Percentiles rank a stretch among this genome's conserved stretches.
Evolutionary conservation across 495 filamentous ascomycete species (phyloP).

Genomic region (Hypoxylon intermedium): DNA sequence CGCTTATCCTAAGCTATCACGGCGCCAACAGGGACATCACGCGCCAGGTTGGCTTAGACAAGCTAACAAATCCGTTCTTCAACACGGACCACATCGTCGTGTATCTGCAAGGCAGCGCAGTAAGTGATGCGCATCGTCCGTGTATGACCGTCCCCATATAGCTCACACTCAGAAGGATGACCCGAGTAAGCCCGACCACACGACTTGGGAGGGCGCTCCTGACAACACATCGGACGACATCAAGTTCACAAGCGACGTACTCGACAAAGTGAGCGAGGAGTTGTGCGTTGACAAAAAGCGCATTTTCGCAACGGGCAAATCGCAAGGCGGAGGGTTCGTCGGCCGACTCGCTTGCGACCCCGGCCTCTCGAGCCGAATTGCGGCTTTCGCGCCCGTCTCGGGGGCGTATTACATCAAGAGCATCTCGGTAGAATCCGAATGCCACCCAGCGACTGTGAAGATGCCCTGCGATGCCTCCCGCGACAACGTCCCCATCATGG

Average conservation of each 20-base stretch:
- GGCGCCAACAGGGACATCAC: conserved; percentile 46
- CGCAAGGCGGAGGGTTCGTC: conserved; percentile 66
- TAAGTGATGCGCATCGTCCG: conserved; percentile 28
- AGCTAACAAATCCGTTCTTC: conserved; percentile 53
- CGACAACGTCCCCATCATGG: conserved; percentile 51
- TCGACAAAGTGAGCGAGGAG: conserved; percentile 49
- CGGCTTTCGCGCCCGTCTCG: conserved; percentile 57
- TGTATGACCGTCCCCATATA: conserved; percentile 44
- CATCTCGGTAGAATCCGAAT: conserved; percentile 23
- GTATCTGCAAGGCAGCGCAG: conserved; percentile 57
- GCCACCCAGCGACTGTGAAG: conserved; percentile 29
- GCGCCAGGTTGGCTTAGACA: conserved; percentile 48
- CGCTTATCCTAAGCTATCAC: conserved; percentile 58
- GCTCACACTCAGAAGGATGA: conserved; percentile 44
- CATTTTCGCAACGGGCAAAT: conserved; percentile 65
- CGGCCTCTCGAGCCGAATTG: conserved; percentile 43
- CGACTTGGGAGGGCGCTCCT: conserved; percentile 44
- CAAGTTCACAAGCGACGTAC: conserved; percentile 51
- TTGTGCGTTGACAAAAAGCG: conserved; percentile 61
- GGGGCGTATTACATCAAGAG: conserved; percentile 53
- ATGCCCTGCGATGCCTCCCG: conserved; percentile 49
- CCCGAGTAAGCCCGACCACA: conserved; percentile 36
- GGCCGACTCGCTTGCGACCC: conserved; percentile 62
- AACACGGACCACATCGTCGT: conserved; percentile 57
- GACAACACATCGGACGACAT: conserved; percentile 37